Percentiles rank a stretch among this genome's conserved stretches.
Conservation (phyloP, 1,139 yeast species). For the Scheffersomyces illinoinensis region DNA sequence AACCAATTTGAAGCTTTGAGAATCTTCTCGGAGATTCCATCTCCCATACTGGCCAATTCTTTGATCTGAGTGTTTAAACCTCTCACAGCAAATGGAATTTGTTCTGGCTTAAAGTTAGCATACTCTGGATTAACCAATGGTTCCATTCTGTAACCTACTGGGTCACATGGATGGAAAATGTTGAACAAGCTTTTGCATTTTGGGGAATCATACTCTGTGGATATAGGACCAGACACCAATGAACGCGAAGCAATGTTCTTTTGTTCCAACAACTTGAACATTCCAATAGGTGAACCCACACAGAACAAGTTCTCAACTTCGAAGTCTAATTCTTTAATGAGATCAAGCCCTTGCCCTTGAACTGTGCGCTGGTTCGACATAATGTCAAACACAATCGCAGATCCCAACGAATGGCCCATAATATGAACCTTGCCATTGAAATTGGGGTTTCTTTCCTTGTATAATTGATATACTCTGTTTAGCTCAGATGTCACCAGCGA, state of each 20-base stretch:
- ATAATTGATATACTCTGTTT: slow-evolving; percentile 64
- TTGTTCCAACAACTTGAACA: slow-evolving; percentile 70
- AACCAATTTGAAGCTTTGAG: slow-evolving; percentile 49
- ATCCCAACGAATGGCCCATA: slow-evolving; percentile 90
- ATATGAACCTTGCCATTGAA: slow-evolving; percentile 80
- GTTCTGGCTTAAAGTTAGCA: slow-evolving; percentile 58
- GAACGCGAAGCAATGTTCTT: slow-evolving; percentile 50
- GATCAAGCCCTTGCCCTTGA: slow-evolving; percentile 19
- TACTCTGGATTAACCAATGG: slow-evolving; percentile 66
- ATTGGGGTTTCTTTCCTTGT: slow-evolving; percentile 63
- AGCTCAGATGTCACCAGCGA: slow-evolving; percentile 68
- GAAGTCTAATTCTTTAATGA: slow-evolving; percentile 49
- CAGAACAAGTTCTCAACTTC: slow-evolving; percentile 75
- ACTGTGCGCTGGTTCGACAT: slow-evolving; percentile 56
- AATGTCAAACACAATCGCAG: slow-evolving; percentile 81
- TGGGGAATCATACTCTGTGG: slow-evolving; percentile 34
- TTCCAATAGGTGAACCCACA: slow-evolving; percentile 89
- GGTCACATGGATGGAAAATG: slow-evolving; percentile 85
- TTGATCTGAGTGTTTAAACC: slow-evolving; percentile 47
- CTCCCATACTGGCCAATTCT: slow-evolving; percentile 41
- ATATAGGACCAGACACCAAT: slow-evolving; percentile 15
- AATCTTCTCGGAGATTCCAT: slow-evolving; percentile 46
- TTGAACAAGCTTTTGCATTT: slow-evolving; percentile 67
- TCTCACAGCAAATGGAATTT: slow-evolving; percentile 57
- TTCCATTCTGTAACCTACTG: slow-evolving; percentile 83